These are phyloP conservation scores for Wallacemonas rigidus DNA, from an alignment of 208 protist species.

Conservation along the genomic window DNA sequence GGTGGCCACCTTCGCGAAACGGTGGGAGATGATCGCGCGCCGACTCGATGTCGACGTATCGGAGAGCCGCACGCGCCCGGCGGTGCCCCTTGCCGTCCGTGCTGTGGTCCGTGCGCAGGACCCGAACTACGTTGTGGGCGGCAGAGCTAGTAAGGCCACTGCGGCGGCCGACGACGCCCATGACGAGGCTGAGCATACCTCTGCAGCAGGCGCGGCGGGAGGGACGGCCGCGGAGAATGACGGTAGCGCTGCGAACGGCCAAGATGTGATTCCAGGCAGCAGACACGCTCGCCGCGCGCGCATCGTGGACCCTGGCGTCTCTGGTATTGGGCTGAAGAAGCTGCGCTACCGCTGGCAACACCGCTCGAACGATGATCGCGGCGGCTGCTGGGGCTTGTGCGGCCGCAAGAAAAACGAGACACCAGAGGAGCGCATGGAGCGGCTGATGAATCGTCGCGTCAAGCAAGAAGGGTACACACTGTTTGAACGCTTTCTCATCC, in stretches of 20 bases:
- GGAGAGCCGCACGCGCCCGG: conserved; percentile 17
- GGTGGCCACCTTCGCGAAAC: conserved; percentile 22
- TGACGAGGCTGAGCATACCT: neutral
- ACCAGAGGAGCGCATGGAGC: conserved; percentile 32
- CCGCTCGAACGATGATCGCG: conserved; percentile 20
- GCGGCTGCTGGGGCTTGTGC: conserved; percentile 34
- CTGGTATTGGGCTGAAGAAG: conserved; percentile 34
- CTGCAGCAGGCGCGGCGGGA: no score
- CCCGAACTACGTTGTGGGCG: conserved; percentile 28
- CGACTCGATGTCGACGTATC: conserved; percentile 20
- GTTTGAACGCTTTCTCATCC: conserved; percentile 40
- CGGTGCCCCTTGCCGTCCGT: conserved; percentile 32
- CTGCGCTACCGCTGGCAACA: conserved; percentile 33
- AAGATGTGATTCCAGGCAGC: neutral
- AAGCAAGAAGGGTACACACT: conserved; percentile 44
- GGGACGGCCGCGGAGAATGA: no score
- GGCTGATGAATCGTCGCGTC: conserved; percentile 33
- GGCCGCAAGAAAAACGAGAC: conserved; percentile 33
- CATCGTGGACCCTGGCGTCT: conserved; percentile 21
- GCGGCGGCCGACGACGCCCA: neutral
- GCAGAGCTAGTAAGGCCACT: neutral
- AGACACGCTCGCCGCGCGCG: neutral
- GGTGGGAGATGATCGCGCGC: conserved; percentile 22
- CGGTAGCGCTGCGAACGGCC: neutral
- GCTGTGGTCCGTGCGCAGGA: conserved; percentile 40